phyloP scores from a whole-genome alignment of 306 rosid species.

The Quercus engelmannii region DNA sequence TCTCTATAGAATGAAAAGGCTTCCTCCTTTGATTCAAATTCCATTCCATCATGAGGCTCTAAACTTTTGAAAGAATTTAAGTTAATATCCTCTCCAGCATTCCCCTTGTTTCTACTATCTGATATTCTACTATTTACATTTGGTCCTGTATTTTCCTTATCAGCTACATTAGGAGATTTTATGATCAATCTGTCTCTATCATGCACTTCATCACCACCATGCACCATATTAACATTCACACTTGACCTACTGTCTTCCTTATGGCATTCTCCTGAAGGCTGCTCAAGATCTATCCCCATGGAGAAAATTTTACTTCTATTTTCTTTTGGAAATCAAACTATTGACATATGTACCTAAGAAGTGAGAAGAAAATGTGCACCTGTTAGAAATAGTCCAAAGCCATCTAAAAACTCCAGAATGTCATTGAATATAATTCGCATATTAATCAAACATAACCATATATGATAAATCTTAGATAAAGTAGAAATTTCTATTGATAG shows the following conservation, averaged over 20 bases:
- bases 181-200: not conserved
- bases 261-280: slow-evolving; percentile 24
- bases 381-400: not conserved
- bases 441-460: not conserved
- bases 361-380: not conserved
- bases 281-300: slow-evolving; percentile 36
- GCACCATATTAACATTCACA: slow-evolving; percentile 8
- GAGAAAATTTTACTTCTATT: not conserved
- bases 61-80: slow-evolving; percentile 18
- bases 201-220: slow-evolving; percentile 8
- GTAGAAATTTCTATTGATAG: not conserved
- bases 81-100: slow-evolving; percentile 25
- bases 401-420: not conserved
- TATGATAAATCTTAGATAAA: not conserved
- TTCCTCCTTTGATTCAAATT: slow-evolving; percentile 47
- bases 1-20: slow-evolving; percentile 45
- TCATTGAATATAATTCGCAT: not conserved
- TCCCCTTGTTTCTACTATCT: not conserved
- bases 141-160: slow-evolving; percentile 14
- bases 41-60: slow-evolving; percentile 41
- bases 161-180: not conserved
- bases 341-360: not conserved
- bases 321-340: not conserved
- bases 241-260: slow-evolving; percentile 10
- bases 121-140: slow-evolving; percentile 2